Conservation (phyloP, 2,329 filamentous ascomycete genomes). For the Drechslera avenae region DNA sequence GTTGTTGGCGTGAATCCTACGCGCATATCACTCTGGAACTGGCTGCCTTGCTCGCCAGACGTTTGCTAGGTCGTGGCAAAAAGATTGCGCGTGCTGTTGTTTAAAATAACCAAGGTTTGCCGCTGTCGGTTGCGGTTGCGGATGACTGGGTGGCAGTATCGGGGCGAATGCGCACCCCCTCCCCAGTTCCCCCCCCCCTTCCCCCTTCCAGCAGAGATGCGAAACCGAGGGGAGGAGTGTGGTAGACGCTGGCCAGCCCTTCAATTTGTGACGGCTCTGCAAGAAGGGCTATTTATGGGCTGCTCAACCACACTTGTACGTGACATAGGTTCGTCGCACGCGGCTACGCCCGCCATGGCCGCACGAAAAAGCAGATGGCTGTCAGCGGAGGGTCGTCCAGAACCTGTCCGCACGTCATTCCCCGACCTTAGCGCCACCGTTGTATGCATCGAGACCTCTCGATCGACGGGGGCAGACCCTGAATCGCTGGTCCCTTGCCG, state of each 20-base stretch:
- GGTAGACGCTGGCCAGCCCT: constrained; percentile 4
- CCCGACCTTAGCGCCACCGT: constrained; percentile 26
- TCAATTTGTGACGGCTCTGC: constrained; percentile 6
- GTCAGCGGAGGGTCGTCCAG: constrained; percentile 23
- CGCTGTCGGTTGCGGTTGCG: constrained; percentile 16
- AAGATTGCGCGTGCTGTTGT: constrained; percentile 32
- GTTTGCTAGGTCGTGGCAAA: constrained; percentile 26
- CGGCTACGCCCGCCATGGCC: constrained; percentile 14
- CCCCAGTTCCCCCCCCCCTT: background rate
- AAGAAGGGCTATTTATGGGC: constrained; percentile 15
- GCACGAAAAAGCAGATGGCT: constrained; percentile 12
- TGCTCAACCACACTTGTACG: constrained; percentile 5
- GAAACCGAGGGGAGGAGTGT: background rate
- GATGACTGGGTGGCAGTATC: constrained; percentile 6
- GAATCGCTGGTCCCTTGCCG: constrained; percentile 14
- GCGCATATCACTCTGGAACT: constrained; percentile 15
- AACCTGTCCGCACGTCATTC: constrained; percentile 25
- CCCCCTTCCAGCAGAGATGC: background rate
- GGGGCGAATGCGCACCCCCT: constrained; percentile 6
- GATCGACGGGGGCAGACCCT: constrained; percentile 32
- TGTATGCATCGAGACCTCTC: constrained; percentile 32
- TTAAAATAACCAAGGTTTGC: constrained; percentile 13
- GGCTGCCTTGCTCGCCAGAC: constrained; percentile 18
- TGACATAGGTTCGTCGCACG: constrained; percentile 8
- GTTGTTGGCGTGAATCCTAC: constrained; percentile 25